Percentiles rank a stretch among this genome's conserved stretches.
phyloP scores from a whole-genome alignment of 2,329 filamentous ascomycete species.

The Ophiostoma ips region DNA sequence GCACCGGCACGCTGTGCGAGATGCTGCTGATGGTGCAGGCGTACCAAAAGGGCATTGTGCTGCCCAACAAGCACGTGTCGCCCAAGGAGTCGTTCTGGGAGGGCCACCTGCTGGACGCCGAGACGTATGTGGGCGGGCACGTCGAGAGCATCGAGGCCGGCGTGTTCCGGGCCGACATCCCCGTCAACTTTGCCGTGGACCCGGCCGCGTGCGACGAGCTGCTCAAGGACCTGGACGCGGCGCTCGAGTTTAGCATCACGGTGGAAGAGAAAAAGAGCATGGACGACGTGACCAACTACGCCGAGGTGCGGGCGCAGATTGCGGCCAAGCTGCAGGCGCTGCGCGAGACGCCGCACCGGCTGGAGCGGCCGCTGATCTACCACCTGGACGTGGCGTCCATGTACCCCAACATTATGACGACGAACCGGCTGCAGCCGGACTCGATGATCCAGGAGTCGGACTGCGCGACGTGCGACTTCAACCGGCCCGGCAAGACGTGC shows the following conservation, averaged over 20 bases:
- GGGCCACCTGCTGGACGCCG: constrained; percentile 86
- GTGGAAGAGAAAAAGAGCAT: constrained; percentile 74
- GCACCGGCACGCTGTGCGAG: constrained; percentile 95
- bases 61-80: constrained; percentile 91
- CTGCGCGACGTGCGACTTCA: constrained; percentile 96
- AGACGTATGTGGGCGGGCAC: constrained; percentile 96
- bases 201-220: constrained; percentile 80
- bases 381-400: constrained; percentile 97
- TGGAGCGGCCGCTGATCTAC: constrained; percentile 82
- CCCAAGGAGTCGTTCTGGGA: constrained; percentile 93
- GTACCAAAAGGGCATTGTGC: constrained; percentile 77
- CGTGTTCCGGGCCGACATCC: constrained; percentile 91
- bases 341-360: constrained; percentile 70
- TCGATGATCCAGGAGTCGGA: constrained; percentile 98
- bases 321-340: constrained; percentile 53
- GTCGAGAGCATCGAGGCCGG: constrained; percentile 98
- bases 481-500: constrained; percentile 91
- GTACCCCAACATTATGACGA: constrained; percentile 99
- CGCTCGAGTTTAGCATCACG: constrained; percentile 73
- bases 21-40: constrained; percentile 99
- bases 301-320: constrained; percentile 76
- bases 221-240: constrained; percentile 70
- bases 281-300: constrained; percentile 68
- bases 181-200: constrained; percentile 87
- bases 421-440: constrained; percentile 90